A percentile compares a stretch with the other conserved stretches of the same genome.
Evolutionary conservation across 345 rosid species (phyloP).

Genomic region (Brassica carinata): DNA sequence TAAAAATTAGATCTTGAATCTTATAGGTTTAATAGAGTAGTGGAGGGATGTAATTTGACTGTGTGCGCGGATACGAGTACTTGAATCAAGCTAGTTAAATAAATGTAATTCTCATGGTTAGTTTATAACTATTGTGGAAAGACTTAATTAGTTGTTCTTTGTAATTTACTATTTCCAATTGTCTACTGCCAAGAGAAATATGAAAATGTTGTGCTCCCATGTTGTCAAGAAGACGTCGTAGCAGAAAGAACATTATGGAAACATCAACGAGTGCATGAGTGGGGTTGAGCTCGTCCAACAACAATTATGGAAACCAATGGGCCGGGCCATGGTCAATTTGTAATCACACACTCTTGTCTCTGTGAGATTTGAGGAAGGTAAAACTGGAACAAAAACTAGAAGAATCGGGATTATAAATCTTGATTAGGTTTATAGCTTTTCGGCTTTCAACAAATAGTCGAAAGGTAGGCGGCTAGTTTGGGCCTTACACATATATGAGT

Average conservation of each 20-base stretch:
- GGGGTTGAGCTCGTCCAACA: neutral
- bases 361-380: neutral
- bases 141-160: neutral
- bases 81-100: neutral
- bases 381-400: neutral
- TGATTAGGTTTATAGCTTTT: neutral
- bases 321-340: neutral
- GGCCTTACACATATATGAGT: neutral
- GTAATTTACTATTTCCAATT: neutral
- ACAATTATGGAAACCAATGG: conserved; percentile 9
- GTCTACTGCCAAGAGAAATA: neutral
- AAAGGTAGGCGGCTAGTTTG: neutral
- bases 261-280: neutral
- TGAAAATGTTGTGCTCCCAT: neutral
- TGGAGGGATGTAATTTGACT: neutral
- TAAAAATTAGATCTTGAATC: neutral
- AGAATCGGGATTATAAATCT: neutral
- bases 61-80: neutral
- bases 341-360: neutral
- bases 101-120: neutral
- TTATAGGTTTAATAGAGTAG: neutral
- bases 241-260: neutral
- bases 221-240: neutral
- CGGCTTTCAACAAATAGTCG: neutral
- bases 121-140: neutral